Base-by-base conservation (phyloP, 371 early-diverging fungal genomes). In the Batrachochytrium dendrobatidis region DNA sequence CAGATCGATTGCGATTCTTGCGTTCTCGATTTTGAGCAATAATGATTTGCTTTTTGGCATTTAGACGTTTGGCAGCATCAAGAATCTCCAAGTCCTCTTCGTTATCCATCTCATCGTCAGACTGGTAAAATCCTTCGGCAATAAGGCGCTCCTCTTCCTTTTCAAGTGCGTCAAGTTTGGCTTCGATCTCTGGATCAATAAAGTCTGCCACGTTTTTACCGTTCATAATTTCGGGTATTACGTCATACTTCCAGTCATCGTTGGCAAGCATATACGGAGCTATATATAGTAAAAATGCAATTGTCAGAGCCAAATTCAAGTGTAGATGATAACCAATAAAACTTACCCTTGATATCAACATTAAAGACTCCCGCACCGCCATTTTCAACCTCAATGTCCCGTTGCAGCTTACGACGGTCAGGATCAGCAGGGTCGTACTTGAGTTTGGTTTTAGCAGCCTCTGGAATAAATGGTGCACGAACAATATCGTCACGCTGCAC, bases 121-220 rank as follows among this genome's bases (percentile, higher is more conserved):
- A 59, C n/a, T 92, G 86, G 73, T 97, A 98, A 73, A 86, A 83
- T n/a, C 97, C 98, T 76, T 93, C 90, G 34, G 87, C 86, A 32
- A 83, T 86, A 35, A 96, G 76, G 54, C 86, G 76, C 75, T 96
- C 98, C 79, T 98, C 99, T 74, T 98, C 98, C 62, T 89, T 84
- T 75, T 99, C 99, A 53, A 99, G 82, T 59, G 89, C 93, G 34
- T 89, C 90, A 66, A 99, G 79, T 66, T 90, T 90, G 73, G 89
- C 91, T 71, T 90, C 94, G 73, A 99, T 98, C 20, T 98, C 97
- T 44, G 92, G 82, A 82, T 99, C 99, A 69, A 99, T 80, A 75
- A 98, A 99, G 82, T 99, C 99, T 34, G 94, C 92, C 39, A 99
- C 86, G 80, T 99, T 99, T 82, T 95, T 95, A 68, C 99, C 99